Evolutionary conservation across 257 asterid genomes (phyloP), one percentile per base, ranked within the genome.

Genomic region (Solanum peruvianum): DNA sequence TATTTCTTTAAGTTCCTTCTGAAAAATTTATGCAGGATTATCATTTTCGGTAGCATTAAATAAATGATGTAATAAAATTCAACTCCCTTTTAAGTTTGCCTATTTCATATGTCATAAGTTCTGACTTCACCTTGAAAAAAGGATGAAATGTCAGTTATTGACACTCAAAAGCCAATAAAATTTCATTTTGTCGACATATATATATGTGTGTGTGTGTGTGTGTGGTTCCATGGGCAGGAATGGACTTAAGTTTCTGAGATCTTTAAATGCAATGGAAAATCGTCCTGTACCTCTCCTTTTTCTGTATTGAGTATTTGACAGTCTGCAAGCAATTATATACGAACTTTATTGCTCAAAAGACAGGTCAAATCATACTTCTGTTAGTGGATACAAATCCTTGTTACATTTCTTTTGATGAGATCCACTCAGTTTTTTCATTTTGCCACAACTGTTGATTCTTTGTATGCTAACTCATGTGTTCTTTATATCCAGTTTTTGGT

Each of bases 401-500:
- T 49, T 56, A 49, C 85, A 81, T 49, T 31, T 81, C 85, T 81
- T 80, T 80, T 47, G 27, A 29, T 78, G 66, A 16, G 84, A 81
- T 31, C 70, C 44, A 49, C 69, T 52, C 69, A 81, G 29, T 29
- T 29, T 81, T 45, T 35, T 20, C 87, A 23, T 31, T 44, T 23
- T 42, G 23, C 64, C 20, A 7, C 62, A 25, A 7, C 77, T 64
- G 70, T 39, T 25, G 80, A 69, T 85, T 15, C 47, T 85, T 44
- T 85, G 33, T 67, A 85, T 42, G 81, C 87, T 72, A 29, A 72
- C 72, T 72, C 39, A 8, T 78, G 7, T 47, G 15, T 72, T 52
- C 49, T 81, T 75, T 75, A 44, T 83, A 23, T 85, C 67, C 91
- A 90, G 93, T 39, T 89, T 89, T 86, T 83, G 93, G 90, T 35